phyloP scores from a whole-genome alignment of 768 basidiomycete genomes.

The Panus rudis region DNA sequence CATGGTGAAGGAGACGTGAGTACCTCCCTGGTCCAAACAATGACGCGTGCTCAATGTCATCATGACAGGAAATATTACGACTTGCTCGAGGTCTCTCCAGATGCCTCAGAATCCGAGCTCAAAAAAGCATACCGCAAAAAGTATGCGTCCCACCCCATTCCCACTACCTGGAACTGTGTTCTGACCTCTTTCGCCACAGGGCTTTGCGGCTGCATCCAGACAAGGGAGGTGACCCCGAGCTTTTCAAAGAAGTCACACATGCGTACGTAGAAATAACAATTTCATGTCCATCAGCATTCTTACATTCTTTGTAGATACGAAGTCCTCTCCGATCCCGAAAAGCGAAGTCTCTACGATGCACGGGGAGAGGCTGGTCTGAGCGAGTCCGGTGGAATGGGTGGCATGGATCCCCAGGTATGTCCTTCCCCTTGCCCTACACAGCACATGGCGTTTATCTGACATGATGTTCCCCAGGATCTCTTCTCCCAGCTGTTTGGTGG shows the following conservation, averaged over 20 bases:
- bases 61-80: conserved; percentile 79
- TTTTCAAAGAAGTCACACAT: conserved; percentile 96
- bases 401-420: conserved; percentile 91
- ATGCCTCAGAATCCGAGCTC: conserved; percentile 76
- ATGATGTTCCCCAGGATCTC: conserved; percentile 53
- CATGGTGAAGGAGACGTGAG: conserved; percentile 72
- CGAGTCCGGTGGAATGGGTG: conserved; percentile 84
- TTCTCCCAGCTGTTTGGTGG: conserved; percentile 96
- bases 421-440: neutral
- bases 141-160: conserved; percentile 30
- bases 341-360: conserved; percentile 77
- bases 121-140: conserved; percentile 97
- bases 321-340: conserved; percentile 83
- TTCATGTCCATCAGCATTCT: no score
- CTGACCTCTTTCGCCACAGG: conserved; percentile 30
- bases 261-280: conserved; percentile 57
- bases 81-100: conserved; percentile 77
- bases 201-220: conserved; percentile 84
- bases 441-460: neutral
- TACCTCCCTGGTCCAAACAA: conserved; percentile 12
- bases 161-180: neutral
- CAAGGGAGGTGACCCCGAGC: conserved; percentile 93
- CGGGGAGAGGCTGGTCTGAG: conserved; percentile 88
- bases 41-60: conserved; percentile 2
- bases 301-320: conserved; percentile 61